phyloP scores from a whole-genome alignment of 805 yeast genomes.

The Lachancea waltii region DNA sequence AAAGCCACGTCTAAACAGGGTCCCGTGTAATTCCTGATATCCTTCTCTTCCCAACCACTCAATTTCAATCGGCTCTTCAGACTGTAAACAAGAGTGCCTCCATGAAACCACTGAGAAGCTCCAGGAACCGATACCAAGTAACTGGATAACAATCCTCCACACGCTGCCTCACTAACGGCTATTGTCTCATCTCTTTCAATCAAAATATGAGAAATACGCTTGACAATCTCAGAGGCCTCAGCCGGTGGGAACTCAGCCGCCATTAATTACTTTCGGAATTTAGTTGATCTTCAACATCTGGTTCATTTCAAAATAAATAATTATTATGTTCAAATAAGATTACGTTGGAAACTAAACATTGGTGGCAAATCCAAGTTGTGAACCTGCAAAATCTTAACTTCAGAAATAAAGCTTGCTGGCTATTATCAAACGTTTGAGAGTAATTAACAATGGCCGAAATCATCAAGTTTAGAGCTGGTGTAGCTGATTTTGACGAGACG shows the following conservation, averaged over 20 bases:
- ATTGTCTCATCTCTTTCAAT: conserved; percentile 52
- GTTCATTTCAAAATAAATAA: not conserved
- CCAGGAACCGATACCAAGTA: conserved; percentile 80
- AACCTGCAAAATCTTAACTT: too few relatives aligned
- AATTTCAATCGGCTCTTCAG: conserved; percentile 65
- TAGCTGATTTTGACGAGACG: conserved; percentile 51
- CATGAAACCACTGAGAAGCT: conserved; percentile 76
- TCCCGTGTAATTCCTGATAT: conserved; percentile 68
- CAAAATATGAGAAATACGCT: conserved; percentile 51
- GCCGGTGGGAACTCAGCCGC: conserved; percentile 53
- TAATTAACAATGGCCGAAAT: conserved; percentile 5
- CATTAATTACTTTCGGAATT: not conserved
- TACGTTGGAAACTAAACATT: too few relatives aligned
- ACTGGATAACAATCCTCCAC: conserved; percentile 81
- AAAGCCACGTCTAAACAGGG: conserved; percentile 72
- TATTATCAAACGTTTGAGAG: not conserved
- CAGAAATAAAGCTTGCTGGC: too few relatives aligned
- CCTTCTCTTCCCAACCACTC: conserved; percentile 72
- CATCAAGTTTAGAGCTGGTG: conserved; percentile 54
- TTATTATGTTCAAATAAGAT: too few relatives aligned
- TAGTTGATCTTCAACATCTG: too few relatives aligned
- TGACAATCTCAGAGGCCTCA: conserved; percentile 45
- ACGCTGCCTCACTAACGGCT: conserved; percentile 81
- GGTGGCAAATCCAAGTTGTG: too few relatives aligned
- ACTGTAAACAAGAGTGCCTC: conserved; percentile 77